phyloP scores from a whole-genome alignment of 768 basidiomycete species.

The Tremella fuciformis region DNA sequence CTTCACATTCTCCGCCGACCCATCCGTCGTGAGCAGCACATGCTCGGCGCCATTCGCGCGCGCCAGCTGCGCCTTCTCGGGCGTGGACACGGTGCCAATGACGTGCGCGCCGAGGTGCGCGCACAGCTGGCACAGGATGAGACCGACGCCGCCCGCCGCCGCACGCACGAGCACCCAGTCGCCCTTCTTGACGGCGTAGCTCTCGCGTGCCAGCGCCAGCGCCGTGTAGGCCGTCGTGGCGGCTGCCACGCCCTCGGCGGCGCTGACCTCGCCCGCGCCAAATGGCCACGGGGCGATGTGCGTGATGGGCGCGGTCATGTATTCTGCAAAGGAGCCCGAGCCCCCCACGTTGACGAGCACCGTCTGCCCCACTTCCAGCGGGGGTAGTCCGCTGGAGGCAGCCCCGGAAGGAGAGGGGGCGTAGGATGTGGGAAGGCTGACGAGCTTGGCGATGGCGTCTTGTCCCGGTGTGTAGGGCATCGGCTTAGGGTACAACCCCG shows the following conservation, averaged over 20 bases:
- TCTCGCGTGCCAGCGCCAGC: slow-evolving; percentile 72
- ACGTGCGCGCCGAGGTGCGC: slow-evolving; percentile 76
- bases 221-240: slow-evolving; percentile 75
- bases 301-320: slow-evolving; percentile 66
- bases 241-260: slow-evolving; percentile 65
- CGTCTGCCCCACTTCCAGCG: slow-evolving; percentile 65
- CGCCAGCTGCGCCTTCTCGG: slow-evolving; percentile 77
- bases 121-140: slow-evolving; percentile 60
- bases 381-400: slow-evolving; percentile 54
- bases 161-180: slow-evolving; percentile 84
- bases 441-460: slow-evolving; percentile 74
- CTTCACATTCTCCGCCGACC: slow-evolving; percentile 63
- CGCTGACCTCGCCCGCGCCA: slow-evolving; percentile 52
- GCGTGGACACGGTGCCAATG: slow-evolving; percentile 86
- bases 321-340: slow-evolving; percentile 62
- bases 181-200: slow-evolving; percentile 70
- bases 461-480: slow-evolving; percentile 61
- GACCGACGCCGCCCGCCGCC: slow-evolving; percentile 80
- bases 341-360: slow-evolving; percentile 58
- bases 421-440: slow-evolving; percentile 67
- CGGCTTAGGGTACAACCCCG: slow-evolving; percentile 55
- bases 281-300: slow-evolving; percentile 64
- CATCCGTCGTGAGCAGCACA: slow-evolving; percentile 69
- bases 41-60: slow-evolving; percentile 76
- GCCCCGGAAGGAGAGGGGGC: slow-evolving; percentile 14